Percentiles rank a stretch among this genome's conserved stretches.
These are phyloP conservation scores for Amauroascus niger DNA, from an alignment of 2,329 filamentous ascomycete species.

Conservation along the genomic window DNA sequence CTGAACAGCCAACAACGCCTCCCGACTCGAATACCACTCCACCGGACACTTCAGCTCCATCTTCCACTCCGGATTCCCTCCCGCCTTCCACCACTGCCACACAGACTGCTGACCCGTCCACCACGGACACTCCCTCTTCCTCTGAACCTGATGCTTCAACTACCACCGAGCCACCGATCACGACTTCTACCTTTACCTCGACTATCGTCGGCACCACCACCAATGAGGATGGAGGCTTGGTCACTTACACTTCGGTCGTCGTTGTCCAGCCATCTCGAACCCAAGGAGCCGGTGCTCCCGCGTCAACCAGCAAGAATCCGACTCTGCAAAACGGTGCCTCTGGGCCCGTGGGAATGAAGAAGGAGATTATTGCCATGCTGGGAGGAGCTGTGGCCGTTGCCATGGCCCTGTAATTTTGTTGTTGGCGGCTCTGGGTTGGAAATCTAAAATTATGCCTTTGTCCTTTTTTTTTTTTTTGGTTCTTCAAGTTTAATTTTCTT, in stretches of 20 bases:
- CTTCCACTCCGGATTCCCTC: conserved; percentile 10
- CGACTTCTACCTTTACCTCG: conserved; percentile 17
- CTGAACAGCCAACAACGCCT: not conserved
- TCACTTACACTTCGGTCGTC: conserved; percentile 39
- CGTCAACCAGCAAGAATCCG: conserved; percentile 22
- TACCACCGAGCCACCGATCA: conserved; percentile 18
- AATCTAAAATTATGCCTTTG: not conserved
- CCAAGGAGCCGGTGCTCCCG: conserved; percentile 18
- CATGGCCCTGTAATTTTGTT: conserved; percentile 27
- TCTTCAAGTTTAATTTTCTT: no score
- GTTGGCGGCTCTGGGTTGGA: not conserved
- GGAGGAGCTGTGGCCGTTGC: conserved; percentile 35
- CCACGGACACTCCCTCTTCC: not conserved
- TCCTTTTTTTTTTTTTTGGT: no score
- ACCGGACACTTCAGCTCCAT: conserved; percentile 3
- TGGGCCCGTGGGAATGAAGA: conserved; percentile 24
- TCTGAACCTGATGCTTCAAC: conserved; percentile 18
- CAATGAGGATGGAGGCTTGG: conserved; percentile 32
- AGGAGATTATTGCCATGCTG: conserved; percentile 32
- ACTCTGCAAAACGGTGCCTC: conserved; percentile 34
- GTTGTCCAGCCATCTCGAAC: conserved; percentile 33
- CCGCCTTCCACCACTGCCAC: conserved; percentile 13
- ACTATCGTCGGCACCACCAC: conserved; percentile 36
- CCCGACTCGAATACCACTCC: not conserved
- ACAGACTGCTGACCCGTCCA: not conserved